Evolutionary conservation across 2,329 filamentous ascomycete genomes (phyloP).

Genomic region (Tolypocladium cylindrosporum): DNA sequence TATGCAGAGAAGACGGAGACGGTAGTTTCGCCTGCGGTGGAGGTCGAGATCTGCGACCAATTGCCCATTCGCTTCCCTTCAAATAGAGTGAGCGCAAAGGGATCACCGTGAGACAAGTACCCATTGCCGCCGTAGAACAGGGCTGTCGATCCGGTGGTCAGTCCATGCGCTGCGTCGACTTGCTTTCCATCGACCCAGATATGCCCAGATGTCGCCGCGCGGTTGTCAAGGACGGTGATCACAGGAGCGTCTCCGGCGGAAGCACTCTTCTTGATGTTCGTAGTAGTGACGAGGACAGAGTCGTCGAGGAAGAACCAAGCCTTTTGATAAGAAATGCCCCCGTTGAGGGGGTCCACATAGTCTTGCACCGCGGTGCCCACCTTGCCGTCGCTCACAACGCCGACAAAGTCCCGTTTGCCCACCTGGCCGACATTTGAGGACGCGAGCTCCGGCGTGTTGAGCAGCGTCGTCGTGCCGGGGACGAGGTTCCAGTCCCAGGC

Average conservation of each 20-base stretch:
- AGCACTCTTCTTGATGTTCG: constrained; percentile 5
- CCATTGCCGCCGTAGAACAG: constrained; percentile 12
- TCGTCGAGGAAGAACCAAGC: constrained; percentile 12
- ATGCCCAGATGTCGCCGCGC: constrained; percentile 4
- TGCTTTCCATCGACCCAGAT: constrained; percentile 5
- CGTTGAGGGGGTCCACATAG: constrained; percentile 9
- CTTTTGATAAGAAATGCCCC: constrained; percentile 10
- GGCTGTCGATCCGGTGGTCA: background rate
- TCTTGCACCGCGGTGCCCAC: constrained; percentile 9
- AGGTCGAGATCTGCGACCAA: constrained; percentile 13
- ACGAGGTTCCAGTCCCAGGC: constrained; percentile 15
- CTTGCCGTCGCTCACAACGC: constrained; percentile 11
- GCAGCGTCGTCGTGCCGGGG: constrained; percentile 11
- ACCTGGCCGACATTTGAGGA: constrained; percentile 1
- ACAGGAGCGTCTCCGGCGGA: constrained; percentile 1
- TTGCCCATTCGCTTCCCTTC: constrained; percentile 11
- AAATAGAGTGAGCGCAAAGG: constrained; percentile 9
- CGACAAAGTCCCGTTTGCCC: constrained; percentile 12
- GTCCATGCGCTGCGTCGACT: background rate
- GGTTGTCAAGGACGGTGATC: constrained; percentile 12
- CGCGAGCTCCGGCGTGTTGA: constrained; percentile 6
- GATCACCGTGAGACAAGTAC: constrained; percentile 8
- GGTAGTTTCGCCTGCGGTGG: constrained; percentile 6
- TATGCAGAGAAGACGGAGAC: constrained; percentile 12
- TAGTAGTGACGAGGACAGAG: constrained; percentile 9